Conservation (phyloP, 495 filamentous ascomycete species). For the Niebla homalea region DNA sequence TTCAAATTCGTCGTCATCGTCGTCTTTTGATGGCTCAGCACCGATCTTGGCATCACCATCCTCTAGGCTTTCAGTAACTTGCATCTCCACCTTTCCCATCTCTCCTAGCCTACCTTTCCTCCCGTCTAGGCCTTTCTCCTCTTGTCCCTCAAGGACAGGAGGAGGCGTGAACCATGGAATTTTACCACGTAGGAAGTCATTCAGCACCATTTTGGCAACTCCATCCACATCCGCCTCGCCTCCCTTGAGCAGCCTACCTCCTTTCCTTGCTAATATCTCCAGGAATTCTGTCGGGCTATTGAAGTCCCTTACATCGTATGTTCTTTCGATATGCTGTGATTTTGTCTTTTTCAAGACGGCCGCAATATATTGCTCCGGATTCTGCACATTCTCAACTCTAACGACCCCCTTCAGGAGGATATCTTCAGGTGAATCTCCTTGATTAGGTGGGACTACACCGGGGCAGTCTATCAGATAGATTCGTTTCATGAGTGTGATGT, state of each 20-base stretch:
- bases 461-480: slow-evolving; percentile 97
- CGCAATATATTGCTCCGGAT: slow-evolving; percentile 89
- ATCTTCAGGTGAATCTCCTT: slow-evolving; percentile 67
- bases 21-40: background rate
- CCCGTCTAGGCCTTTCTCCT: slow-evolving; percentile 40
- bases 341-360: slow-evolving; percentile 70
- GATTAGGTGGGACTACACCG: slow-evolving; percentile 82
- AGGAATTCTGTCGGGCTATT: slow-evolving; percentile 67
- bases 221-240: slow-evolving; percentile 88
- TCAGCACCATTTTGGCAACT: slow-evolving; percentile 88
- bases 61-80: slow-evolving; percentile 21
- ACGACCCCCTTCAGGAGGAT: slow-evolving; percentile 88
- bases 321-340: slow-evolving; percentile 77
- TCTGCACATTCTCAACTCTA: slow-evolving; percentile 85
- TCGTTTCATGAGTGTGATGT: slow-evolving; percentile 89
- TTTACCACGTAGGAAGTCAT: slow-evolving; percentile 90
- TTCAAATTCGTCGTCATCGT: slow-evolving; percentile 23
- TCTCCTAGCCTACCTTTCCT: slow-evolving; percentile 39
- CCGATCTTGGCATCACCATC: slow-evolving; percentile 1
- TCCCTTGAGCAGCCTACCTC: slow-evolving; percentile 70
- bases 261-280: slow-evolving; percentile 74
- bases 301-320: slow-evolving; percentile 73
- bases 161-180: slow-evolving; percentile 89
- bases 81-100: slow-evolving; percentile 43
- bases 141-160: slow-evolving; percentile 43